Evolutionary conservation across 1,284 basidiomycete genomes (phyloP), one percentile per base, ranked within the genome.

Genomic region (Rhodotorula sp.): DNA sequence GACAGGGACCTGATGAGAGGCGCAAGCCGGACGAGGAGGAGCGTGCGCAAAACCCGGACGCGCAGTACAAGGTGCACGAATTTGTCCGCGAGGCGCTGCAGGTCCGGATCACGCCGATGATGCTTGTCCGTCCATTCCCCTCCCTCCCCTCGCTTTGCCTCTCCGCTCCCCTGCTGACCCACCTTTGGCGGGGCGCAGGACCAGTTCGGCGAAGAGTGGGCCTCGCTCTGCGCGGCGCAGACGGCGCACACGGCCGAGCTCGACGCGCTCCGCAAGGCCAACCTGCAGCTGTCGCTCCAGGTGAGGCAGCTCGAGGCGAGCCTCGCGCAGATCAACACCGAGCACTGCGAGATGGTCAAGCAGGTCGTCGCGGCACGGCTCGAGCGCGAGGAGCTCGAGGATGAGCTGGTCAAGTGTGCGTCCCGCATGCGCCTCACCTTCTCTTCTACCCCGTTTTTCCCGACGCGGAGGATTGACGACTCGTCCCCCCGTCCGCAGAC

Each of bases 301-400:
- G 89, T 96, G 88, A 91, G 93, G 81, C 86, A 84, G 46, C 85
- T 97, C 9, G 93, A 97, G 81, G 80, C 83, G 5, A 90, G 85
- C 69, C 82, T 96, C 56, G 88, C 90, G 13, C 89, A 92, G 76
- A 83, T 96, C 72, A 94, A 89, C 79, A 82, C 85, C 4, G 91
- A 94, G 77, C 91, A 94, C 83, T 83, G 84, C 70, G 83, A 81
- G 55, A 70, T 81, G 25, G 82, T 96, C 86, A 94, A 94, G 78
- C 90, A 96, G 80, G 86, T 97, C 7, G 94, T 97, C 9, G 91
- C 89, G 83, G 85, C 88, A 70, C 88, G 94, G 67, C 83, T 97
- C 48, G 88, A 89, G 70, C 91, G 91, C 78, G 94, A 97, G 80
- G 93, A 96, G 79, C 85, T 93, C 71, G 94, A 97, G 81, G 87